Percentiles rank a stretch among this genome's conserved stretches.
These are phyloP conservation scores for Colletotrichum sp. DNA, from an alignment of 2,329 filamentous ascomycete genomes.

Conservation along the genomic window DNA sequence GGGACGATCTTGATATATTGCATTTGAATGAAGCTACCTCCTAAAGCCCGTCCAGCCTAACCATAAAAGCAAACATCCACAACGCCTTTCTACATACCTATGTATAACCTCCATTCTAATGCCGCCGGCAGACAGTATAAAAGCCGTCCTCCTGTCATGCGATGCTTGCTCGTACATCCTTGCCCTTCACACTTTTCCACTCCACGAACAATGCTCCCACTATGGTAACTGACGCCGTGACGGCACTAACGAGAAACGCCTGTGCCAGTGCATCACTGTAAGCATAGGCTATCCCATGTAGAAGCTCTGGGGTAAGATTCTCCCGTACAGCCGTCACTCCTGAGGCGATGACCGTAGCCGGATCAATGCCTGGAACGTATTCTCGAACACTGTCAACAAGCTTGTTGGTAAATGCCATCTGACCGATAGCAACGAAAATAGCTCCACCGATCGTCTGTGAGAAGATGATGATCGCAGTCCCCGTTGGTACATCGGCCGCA, in stretches of 20 bases:
- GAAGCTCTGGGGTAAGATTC: slow-evolving; percentile 29
- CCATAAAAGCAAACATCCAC: not conserved
- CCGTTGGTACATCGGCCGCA: slow-evolving; percentile 48
- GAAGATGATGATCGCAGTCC: slow-evolving; percentile 53
- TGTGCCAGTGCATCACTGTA: slow-evolving; percentile 51
- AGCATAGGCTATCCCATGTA: slow-evolving; percentile 39
- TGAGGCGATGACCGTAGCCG: slow-evolving; percentile 32
- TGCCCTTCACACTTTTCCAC: slow-evolving; percentile 63
- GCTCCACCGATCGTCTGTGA: slow-evolving; percentile 46
- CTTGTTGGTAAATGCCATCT: slow-evolving; percentile 56
- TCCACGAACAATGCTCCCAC: slow-evolving; percentile 50
- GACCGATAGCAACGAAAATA: slow-evolving; percentile 56
- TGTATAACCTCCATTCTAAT: not conserved
- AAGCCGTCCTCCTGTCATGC: not conserved
- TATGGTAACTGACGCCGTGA: slow-evolving; percentile 48
- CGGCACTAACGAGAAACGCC: slow-evolving; percentile 48
- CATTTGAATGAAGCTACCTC: not conserved
- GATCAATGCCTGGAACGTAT: slow-evolving; percentile 39
- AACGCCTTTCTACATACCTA: not conserved
- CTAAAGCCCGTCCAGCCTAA: not conserved
- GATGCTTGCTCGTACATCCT: slow-evolving; percentile 40
- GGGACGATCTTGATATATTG: not conserved
- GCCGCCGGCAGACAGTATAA: not conserved
- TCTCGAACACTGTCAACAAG: slow-evolving; percentile 42
- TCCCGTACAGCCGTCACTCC: slow-evolving; percentile 44